Evolutionary conservation across 2,329 filamentous ascomycete genomes (phyloP).

Genomic region (Escovopsis sp.): DNA sequence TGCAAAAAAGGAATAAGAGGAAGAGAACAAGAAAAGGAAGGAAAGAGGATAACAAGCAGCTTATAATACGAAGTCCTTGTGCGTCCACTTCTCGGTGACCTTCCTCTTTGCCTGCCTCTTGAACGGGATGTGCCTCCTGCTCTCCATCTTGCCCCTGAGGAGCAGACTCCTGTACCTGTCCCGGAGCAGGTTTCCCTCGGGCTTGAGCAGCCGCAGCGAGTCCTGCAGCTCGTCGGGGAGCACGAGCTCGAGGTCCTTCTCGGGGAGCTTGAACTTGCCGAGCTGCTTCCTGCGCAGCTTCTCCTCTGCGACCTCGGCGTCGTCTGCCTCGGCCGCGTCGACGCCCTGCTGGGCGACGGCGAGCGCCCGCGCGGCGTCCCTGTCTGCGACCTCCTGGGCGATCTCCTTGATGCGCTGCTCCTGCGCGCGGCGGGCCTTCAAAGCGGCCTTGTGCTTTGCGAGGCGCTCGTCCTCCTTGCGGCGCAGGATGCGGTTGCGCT

Average conservation of each 20-base stretch:
- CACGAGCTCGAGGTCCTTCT: conserved; percentile 68
- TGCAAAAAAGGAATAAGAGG: no score
- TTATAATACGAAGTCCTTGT: conserved; percentile 66
- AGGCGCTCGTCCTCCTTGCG: conserved; percentile 75
- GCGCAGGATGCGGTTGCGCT: conserved; percentile 77
- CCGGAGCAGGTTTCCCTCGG: conserved; percentile 87
- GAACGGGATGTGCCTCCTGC: conserved; percentile 62
- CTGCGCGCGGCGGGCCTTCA: conserved; percentile 60
- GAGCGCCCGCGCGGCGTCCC: conserved; percentile 35
- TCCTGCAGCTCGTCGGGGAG: conserved; percentile 73
- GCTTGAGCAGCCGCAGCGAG: conserved; percentile 67
- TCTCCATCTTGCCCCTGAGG: conserved; percentile 79
- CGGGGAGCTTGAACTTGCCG: conserved; percentile 58
- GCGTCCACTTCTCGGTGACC: conserved; percentile 88
- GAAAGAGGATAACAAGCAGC: background rate
- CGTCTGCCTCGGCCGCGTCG: conserved; percentile 12
- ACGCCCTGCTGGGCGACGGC: conserved; percentile 19
- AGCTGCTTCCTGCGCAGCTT: conserved; percentile 57
- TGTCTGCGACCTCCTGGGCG: conserved; percentile 44
- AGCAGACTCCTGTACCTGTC: conserved; percentile 85
- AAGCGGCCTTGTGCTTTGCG: conserved; percentile 59
- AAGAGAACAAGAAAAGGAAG: background rate
- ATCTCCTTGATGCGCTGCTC: conserved; percentile 57
- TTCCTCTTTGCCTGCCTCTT: conserved; percentile 69
- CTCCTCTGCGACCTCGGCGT: conserved; percentile 41